These are phyloP conservation scores for Ceratocystis lukuohia DNA, from an alignment of 2,329 filamentous ascomycete genomes.

Conservation along the genomic window DNA sequence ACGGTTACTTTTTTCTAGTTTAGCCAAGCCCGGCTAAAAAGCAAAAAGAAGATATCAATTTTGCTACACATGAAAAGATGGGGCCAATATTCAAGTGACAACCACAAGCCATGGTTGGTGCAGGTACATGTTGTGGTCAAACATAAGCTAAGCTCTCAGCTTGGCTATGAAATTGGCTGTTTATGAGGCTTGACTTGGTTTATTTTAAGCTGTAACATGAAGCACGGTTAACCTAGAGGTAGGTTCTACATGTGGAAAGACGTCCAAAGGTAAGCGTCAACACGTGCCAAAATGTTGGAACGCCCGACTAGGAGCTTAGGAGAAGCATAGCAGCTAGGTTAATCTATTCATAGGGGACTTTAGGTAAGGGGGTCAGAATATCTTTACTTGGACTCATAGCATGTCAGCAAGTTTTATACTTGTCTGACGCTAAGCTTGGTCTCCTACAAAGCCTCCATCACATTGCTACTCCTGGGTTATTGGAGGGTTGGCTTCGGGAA, in stretches of 20 bases:
- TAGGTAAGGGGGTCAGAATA: background rate
- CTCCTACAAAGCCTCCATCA: background rate
- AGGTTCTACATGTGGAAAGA: background rate
- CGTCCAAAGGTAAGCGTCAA: background rate
- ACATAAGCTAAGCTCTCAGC: too few species aligned
- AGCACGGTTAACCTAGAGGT: background rate
- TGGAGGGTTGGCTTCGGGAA: background rate
- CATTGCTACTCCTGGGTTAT: background rate
- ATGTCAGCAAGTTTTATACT: background rate
- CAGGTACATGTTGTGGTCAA: too few species aligned
- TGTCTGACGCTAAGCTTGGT: background rate
- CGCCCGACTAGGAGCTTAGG: background rate
- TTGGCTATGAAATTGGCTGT: too few species aligned
- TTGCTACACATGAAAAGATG: too few species aligned
- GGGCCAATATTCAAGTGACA: too few species aligned
- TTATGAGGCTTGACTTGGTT: background rate
- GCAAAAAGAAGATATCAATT: too few species aligned
- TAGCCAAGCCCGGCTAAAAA: too few species aligned
- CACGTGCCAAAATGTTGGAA: background rate
- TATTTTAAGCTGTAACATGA: constrained; percentile 2
- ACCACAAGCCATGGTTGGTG: too few species aligned
- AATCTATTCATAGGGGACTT: too few species aligned
- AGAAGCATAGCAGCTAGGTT: background rate
- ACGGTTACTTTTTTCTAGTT: too few species aligned
- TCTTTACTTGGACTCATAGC: background rate